Percentiles rank a stretch among this genome's conserved stretches.
Evolutionary conservation across 805 yeast species (phyloP).

Genomic region (Jamesozyma hellenica): DNA sequence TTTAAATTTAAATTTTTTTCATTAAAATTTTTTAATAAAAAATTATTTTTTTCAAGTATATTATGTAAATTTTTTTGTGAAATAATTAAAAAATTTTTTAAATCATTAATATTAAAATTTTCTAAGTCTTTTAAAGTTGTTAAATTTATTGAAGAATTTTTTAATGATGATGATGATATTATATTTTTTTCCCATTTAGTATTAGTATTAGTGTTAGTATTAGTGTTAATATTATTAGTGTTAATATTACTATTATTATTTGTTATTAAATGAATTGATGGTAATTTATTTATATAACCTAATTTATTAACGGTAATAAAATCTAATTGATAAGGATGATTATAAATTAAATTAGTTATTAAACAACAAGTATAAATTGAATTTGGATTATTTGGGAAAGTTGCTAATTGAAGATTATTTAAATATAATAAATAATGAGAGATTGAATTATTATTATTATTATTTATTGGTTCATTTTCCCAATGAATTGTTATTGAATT

Average conservation of each 20-base stretch:
- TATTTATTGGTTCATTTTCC: constrained; percentile 24
- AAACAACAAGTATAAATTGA: constrained; percentile 27
- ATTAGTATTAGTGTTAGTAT: constrained; percentile 1
- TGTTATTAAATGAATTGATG: constrained; percentile 25
- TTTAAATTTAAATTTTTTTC: constrained; percentile 18
- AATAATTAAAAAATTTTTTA: constrained; percentile 25
- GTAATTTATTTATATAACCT: constrained; percentile 28
- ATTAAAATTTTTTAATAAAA: constrained; percentile 22
- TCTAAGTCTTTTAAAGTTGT: constrained; percentile 25
- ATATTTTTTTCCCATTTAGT: constrained; percentile 20
- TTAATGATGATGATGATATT: neutral
- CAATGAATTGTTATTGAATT: constrained; percentile 27
- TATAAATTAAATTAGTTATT: constrained; percentile 18
- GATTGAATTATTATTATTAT: constrained; percentile 7
- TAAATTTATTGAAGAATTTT: constrained; percentile 7
- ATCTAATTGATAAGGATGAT: constrained; percentile 25
- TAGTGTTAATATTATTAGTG: neutral
- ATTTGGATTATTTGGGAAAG: constrained; percentile 23
- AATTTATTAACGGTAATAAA: constrained; percentile 26
- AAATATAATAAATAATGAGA: constrained; percentile 25
- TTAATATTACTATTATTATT: neutral
- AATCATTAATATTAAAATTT: constrained; percentile 23
- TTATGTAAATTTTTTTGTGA: constrained; percentile 29
- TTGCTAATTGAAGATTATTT: constrained; percentile 24
- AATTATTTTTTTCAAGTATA: constrained; percentile 21